Evolutionary conservation across 768 basidiomycete species (phyloP), one percentile per base, ranked within the genome.

Genomic region (Infundibulicybe gibba): DNA sequence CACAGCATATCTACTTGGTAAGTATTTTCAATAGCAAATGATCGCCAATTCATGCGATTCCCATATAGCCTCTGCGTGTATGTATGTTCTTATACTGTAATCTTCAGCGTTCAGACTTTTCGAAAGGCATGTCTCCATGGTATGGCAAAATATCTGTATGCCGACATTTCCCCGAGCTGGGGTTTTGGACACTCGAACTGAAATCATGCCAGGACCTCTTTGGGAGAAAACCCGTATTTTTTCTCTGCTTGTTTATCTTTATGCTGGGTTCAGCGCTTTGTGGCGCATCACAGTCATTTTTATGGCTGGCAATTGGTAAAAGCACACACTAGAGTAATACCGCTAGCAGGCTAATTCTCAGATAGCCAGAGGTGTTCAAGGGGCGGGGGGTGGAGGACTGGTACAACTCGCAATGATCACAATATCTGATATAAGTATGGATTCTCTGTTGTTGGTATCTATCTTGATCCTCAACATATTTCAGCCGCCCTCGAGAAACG

Each of bases 371-470:
- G 90, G 87, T 2, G 68, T 94, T 3, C 90, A 92, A 60, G 90
- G 90, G 6, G 81, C 91, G 21, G 90, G 90, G 17, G 88, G 87
- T 5, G 88, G 87, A 9, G 89, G 87, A 5, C 83, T 90, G 49
- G 69, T 90, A 14, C 87, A 87, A 57, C 68, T 90, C 52, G 84
- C 76, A 16, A 45, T 83, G 42, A 90, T 90, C 55, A 87, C 80
- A 2, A 81, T 90, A 37, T 80, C 84, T 38, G 92, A 94, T 63
- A 90, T 94, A 82, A 90, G 87, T 87, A 61, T 39, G 81, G 65
- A 6, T n/a, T n/a, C n/a, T n/a, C 32, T 31, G 16, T 40, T 14
- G 17, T 32, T 33, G 11, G 10, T 16, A 20, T 40, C 15, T 34
- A 25, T n/a, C n/a, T n/a, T n/a, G n/a, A n/a, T n/a, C n/a, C n/a